A percentile compares a stretch with the other conserved stretches of the same genome.
phyloP scores from a whole-genome alignment of 129 eudicot species.

The Sambucus nigra region DNA sequence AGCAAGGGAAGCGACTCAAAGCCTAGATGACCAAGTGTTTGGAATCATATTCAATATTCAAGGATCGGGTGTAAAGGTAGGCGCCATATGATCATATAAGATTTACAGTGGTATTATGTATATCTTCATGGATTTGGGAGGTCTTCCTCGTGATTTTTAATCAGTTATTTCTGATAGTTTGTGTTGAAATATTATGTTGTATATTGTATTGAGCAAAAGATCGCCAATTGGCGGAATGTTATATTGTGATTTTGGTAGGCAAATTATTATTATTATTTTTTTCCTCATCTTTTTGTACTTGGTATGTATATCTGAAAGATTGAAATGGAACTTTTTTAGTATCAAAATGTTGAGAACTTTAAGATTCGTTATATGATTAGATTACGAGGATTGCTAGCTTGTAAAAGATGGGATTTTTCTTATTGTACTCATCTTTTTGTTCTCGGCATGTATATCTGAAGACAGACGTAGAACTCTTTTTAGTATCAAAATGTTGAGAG shows the following conservation, averaged over 20 bases:
- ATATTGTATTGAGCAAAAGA: slow-evolving; percentile 31
- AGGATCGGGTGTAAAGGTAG: slow-evolving; percentile 16
- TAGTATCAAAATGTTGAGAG: neutral
- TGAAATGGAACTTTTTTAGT: slow-evolving; percentile 3
- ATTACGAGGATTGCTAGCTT: slow-evolving; percentile 6
- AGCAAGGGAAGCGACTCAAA: slow-evolving; percentile 90
- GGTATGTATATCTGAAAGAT: slow-evolving; percentile 21
- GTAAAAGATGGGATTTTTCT: too few species aligned
- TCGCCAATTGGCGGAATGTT: slow-evolving; percentile 27
- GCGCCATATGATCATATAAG: slow-evolving; percentile 3
- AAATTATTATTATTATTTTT: slow-evolving; percentile 13
- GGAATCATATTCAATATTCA: slow-evolving; percentile 7
- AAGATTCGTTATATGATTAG: slow-evolving; percentile 1
- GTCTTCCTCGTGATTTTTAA: slow-evolving; percentile 15
- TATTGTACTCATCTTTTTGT: too few species aligned
- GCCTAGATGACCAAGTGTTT: slow-evolving; percentile 38
- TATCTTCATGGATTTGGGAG: slow-evolving; percentile 16
- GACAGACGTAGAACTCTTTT: slow-evolving; percentile 3
- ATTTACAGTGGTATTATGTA: slow-evolving; percentile 16
- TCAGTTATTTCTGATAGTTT: slow-evolving; percentile 8
- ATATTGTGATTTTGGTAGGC: slow-evolving; percentile 51
- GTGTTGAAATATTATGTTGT: slow-evolving; percentile 25
- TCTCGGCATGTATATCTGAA: too few species aligned
- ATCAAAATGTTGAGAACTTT: neutral
- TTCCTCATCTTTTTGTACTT: neutral